Conservation (phyloP, 768 basidiomycete species). For the Suillus clintonianus region DNA sequence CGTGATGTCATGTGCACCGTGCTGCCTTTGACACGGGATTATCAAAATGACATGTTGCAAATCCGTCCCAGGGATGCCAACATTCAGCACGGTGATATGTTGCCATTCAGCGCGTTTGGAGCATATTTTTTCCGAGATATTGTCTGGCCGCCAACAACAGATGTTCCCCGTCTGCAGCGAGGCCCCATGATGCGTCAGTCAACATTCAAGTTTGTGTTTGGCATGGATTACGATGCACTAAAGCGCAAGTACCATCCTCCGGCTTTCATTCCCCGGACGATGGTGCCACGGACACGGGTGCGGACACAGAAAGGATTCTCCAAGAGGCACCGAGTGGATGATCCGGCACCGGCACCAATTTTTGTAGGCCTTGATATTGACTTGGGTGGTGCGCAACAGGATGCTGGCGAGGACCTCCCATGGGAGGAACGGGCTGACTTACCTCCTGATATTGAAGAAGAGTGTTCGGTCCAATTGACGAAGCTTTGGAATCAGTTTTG, state of each 20-base stretch:
- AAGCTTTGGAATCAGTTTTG: not conserved
- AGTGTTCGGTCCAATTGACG: accelerated
- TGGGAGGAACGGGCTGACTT: not conserved
- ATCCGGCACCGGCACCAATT: not conserved
- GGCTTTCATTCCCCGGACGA: not conserved
- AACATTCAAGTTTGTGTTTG: not conserved
- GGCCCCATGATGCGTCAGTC: not conserved
- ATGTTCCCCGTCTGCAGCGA: not conserved
- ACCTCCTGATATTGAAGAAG: not conserved
- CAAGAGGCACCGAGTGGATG: not conserved
- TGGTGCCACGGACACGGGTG: not conserved
- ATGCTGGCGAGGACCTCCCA: not conserved
- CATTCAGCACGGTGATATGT: not conserved
- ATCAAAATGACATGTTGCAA: not conserved
- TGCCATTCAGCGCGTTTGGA: not conserved
- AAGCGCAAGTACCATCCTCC: not conserved
- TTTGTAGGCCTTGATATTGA: not conserved
- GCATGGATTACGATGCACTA: not conserved
- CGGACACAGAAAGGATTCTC: not conserved
- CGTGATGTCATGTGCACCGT: slow-evolving; percentile 21
- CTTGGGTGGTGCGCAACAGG: not conserved
- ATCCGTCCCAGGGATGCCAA: not conserved
- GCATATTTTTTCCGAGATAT: not conserved
- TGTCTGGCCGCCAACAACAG: not conserved
- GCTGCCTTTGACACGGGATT: slow-evolving; percentile 25